These are phyloP conservation scores for Raddia distichophylla DNA, from an alignment of 176 grass and related monocot species.

Conservation along the genomic window DNA sequence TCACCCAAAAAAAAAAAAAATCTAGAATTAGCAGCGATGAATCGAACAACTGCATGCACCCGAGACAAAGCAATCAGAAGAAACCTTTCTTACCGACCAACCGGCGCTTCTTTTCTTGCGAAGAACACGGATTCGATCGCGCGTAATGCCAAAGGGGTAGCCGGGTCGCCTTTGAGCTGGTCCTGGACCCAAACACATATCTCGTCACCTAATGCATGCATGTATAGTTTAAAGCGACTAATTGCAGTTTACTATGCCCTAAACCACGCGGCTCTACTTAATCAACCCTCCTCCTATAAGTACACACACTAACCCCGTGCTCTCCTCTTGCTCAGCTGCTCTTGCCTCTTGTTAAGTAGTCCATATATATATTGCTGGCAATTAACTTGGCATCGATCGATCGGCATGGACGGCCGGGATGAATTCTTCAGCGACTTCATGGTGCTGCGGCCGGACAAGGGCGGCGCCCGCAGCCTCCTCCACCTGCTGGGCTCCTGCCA, in stretches of 20 bases:
- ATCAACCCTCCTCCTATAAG: constrained; percentile 15
- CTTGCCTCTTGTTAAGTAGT: neutral
- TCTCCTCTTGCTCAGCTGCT: neutral
- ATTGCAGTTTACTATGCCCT: constrained; percentile 22
- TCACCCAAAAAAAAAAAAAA: neutral
- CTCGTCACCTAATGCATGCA: neutral
- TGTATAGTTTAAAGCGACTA: neutral
- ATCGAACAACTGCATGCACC: neutral
- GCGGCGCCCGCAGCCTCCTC: constrained; percentile 49
- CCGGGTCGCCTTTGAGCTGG: neutral
- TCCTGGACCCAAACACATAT: neutral
- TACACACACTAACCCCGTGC: neutral
- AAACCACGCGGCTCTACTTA: neutral
- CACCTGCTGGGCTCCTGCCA: constrained; percentile 56
- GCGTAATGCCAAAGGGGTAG: neutral
- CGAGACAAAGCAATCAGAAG: constrained; percentile 21
- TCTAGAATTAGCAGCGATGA: too few species aligned
- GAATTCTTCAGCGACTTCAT: constrained; percentile 56
- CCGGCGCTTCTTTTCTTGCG: constrained; percentile 14
- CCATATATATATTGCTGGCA: too few species aligned
- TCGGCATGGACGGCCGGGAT: constrained; percentile 23
- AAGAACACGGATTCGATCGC: neutral
- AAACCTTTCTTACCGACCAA: constrained; percentile 22
- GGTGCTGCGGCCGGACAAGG: constrained; percentile 64
- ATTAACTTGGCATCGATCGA: neutral